Conservation (phyloP, 2,329 filamentous ascomycete genomes). For the Ophiosphaerella korrae region DNA sequence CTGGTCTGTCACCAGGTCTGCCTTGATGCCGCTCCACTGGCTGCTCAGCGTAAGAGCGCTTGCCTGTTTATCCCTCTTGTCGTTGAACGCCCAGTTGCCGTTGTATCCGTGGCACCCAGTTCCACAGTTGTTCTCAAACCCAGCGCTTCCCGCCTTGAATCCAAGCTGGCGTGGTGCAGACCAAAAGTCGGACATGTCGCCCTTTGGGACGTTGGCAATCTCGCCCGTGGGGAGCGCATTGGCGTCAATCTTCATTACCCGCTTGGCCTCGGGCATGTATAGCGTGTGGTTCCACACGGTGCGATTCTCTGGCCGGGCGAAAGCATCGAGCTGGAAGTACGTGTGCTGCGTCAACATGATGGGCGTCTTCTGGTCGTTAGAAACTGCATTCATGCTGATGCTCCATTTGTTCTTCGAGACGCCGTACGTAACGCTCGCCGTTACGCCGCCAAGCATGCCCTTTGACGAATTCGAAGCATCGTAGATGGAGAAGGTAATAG, state of each 20-base stretch:
- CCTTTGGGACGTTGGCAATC: constrained; percentile 31
- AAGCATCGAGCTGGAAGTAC: constrained; percentile 45
- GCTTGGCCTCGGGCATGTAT: constrained; percentile 37
- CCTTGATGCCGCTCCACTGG: constrained; percentile 39
- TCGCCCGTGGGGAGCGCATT: constrained; percentile 41
- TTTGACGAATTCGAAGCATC: constrained; percentile 38
- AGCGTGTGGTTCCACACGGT: constrained; percentile 43
- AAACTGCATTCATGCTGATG: constrained; percentile 38
- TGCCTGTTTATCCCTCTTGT: constrained; percentile 25
- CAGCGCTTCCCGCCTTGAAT: constrained; percentile 30
- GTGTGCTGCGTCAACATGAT: constrained; percentile 44
- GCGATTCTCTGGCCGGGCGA: constrained; percentile 35
- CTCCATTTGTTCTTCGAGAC: constrained; percentile 41
- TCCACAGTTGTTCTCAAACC: constrained; percentile 41
- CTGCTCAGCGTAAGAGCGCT: constrained; percentile 36
- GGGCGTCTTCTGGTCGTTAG: constrained; percentile 34
- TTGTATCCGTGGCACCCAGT: constrained; percentile 44
- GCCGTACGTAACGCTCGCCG: constrained; percentile 39
- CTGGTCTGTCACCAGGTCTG: constrained; percentile 38
- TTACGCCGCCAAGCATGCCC: constrained; percentile 37
- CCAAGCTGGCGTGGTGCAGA: constrained; percentile 39
- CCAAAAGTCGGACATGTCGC: constrained; percentile 39
- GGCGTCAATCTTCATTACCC: constrained; percentile 30
- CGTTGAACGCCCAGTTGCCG: constrained; percentile 37
- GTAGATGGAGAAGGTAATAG: constrained; percentile 38